Conservation (phyloP, 352 stramenopile genomes). For the Phytophthora sansomeana region DNA sequence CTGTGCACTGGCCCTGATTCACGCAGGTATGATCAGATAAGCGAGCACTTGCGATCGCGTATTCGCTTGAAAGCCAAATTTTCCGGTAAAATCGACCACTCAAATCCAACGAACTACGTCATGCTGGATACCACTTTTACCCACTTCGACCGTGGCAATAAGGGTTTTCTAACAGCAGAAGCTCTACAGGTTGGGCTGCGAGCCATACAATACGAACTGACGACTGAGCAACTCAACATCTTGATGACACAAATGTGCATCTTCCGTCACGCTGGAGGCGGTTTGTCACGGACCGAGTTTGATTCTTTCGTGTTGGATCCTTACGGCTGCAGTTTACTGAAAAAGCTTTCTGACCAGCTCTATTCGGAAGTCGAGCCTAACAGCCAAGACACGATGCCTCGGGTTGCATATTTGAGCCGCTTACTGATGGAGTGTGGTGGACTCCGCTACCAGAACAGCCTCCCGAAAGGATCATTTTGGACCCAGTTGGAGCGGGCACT, state of each 20-base stretch:
- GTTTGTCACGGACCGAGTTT: constrained; percentile 79
- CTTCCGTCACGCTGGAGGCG: constrained; percentile 47
- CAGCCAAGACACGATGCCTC: constrained; percentile 33
- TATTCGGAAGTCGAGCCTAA: constrained; percentile 28
- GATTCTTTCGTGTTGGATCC: constrained; percentile 81
- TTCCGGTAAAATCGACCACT: constrained; percentile 40
- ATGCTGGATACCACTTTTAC: constrained; percentile 60
- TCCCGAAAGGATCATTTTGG: constrained; percentile 42
- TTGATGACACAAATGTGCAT: constrained; percentile 53
- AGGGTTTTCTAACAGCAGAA: constrained; percentile 57
- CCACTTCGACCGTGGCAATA: constrained; percentile 70
- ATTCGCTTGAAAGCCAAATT: constrained; percentile 50
- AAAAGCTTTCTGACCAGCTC: constrained; percentile 44
- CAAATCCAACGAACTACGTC: constrained; percentile 32
- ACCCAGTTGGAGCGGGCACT: constrained; percentile 46
- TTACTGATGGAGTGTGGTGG: constrained; percentile 51
- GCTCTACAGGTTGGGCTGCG: constrained; percentile 46
- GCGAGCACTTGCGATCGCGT: constrained; percentile 53
- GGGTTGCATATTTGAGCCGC: constrained; percentile 60
- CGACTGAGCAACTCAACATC: constrained; percentile 39
- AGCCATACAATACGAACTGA: constrained; percentile 54
- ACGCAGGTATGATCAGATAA: constrained; percentile 35
- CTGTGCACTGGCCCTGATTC: constrained; percentile 10
- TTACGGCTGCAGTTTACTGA: constrained; percentile 41
- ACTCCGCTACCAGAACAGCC: constrained; percentile 26